Evolutionary conservation across 2,329 filamentous ascomycete genomes (phyloP), one percentile per base, ranked within the genome.

Genomic region (Chalara sp.): DNA sequence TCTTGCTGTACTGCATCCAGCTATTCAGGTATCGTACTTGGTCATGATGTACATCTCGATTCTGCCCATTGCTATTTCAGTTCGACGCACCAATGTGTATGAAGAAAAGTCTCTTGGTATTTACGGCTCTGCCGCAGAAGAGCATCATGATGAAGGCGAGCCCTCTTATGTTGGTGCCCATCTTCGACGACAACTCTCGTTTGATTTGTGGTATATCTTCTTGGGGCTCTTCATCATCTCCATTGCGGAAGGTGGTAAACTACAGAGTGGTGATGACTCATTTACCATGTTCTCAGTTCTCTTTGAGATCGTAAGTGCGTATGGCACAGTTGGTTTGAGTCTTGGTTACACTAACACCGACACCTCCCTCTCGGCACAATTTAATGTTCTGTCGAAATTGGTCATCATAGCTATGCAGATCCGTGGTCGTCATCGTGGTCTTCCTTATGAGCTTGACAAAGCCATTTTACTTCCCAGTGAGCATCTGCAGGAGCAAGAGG

Each of bases 31-130:
- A 11, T 89, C 90, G 29, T 97, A 96, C 71, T 75, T 97, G 69
- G 84, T 97, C 68, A 97, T 97, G 93, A 97, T 97, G 93, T 97
- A 97, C 69, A 96, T 97, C 55, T 96, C 91, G 52, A 88, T 96
- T 53, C 95, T 96, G 61, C 92, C 92, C 5, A 95, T 97, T 60
- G 92, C 93, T 65, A 97, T 97, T 62, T 93, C 88, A 6, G 87
- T 97, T 61, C 89, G 92, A 48, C 79, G 88, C 57, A 96, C 92
- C 52, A 97, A 97, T 65, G 92, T 96, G 2, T 97, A 97, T 72
- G 92, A 96, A 68, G 92, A 97, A 65, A 88, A 85, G 58, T 89
- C 84, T 0, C 78, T 93, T 0, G 89, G 89, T 5, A 81, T 95
- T 32, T 90, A 86, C 63, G 73, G 72, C 46, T 71, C 70, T 21